Conservation (phyloP, 306 rosid genomes). For the peach (Prunus persica) region Prunus_persica_NCBIv2 NC_034011.1:23615501-23616000, state of each 20-base stretch:
- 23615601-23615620: slow-evolving; percentile 52
- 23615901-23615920: slow-evolving; percentile 60
- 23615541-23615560: neutral
- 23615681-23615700: slow-evolving; percentile 77
- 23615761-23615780: slow-evolving; percentile 42
- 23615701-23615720: slow-evolving; percentile 66
- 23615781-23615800: slow-evolving; percentile 86
- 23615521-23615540: neutral
- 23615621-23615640: slow-evolving; percentile 37
- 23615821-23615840: slow-evolving; percentile 34
- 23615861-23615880: slow-evolving; percentile 79
- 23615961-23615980: slow-evolving; percentile 53
- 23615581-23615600: slow-evolving; percentile 24
- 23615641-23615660: slow-evolving; percentile 56
- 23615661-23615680: slow-evolving; percentile 69
- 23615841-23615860: slow-evolving; percentile 67
- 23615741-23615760: slow-evolving; percentile 16
- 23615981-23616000: neutral
- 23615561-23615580: slow-evolving; percentile 11
- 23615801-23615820: slow-evolving; percentile 42
- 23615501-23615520: neutral
- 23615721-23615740: slow-evolving; percentile 40
- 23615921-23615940: slow-evolving; percentile 58
- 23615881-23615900: slow-evolving; percentile 48
- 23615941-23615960: slow-evolving; percentile 63